phyloP scores from a whole-genome alignment of 257 asterid genomes.

The Scutellaria minor region DNA sequence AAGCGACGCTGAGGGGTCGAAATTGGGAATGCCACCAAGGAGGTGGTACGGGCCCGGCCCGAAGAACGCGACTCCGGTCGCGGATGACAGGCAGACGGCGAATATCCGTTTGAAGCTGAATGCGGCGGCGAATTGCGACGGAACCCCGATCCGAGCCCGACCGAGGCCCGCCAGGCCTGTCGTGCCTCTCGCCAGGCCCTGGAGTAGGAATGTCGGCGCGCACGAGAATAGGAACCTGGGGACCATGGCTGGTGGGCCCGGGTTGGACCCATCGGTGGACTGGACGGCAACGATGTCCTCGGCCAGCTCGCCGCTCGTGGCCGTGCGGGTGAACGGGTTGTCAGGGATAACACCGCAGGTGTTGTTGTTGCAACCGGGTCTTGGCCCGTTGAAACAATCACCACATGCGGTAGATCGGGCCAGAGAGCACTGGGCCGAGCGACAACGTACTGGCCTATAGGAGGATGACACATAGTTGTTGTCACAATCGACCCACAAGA shows the following conservation, averaged over 20 bases:
- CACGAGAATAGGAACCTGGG: conserved; percentile 54
- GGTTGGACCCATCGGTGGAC: conserved; percentile 55
- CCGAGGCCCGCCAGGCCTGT: conserved; percentile 67
- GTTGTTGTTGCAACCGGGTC: conserved; percentile 69
- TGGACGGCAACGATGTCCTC: conserved; percentile 55
- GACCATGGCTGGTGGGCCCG: conserved; percentile 41
- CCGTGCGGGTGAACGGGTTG: conserved; percentile 48
- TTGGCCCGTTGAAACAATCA: conserved; percentile 45
- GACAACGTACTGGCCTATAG: conserved; percentile 59
- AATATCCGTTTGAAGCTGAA: conserved; percentile 62
- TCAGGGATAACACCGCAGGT: conserved; percentile 46
- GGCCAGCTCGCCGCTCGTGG: conserved; percentile 60
- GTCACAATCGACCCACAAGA: conserved; percentile 75
- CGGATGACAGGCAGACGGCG: conserved; percentile 54
- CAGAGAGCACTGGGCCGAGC: conserved; percentile 59
- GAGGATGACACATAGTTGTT: conserved; percentile 56
- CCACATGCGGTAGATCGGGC: conserved; percentile 49
- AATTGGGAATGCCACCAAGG: conserved; percentile 38
- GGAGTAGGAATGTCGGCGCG: conserved; percentile 44
- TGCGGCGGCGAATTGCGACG: conserved; percentile 53
- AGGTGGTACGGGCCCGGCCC: conserved; percentile 64
- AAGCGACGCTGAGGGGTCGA: conserved; percentile 38
- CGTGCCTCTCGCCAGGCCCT: conserved; percentile 51
- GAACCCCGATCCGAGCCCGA: conserved; percentile 50
- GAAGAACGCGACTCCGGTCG: conserved; percentile 58